Conservation (phyloP, 73 alveolate genomes). For the Stentor coeruleus region DNA sequence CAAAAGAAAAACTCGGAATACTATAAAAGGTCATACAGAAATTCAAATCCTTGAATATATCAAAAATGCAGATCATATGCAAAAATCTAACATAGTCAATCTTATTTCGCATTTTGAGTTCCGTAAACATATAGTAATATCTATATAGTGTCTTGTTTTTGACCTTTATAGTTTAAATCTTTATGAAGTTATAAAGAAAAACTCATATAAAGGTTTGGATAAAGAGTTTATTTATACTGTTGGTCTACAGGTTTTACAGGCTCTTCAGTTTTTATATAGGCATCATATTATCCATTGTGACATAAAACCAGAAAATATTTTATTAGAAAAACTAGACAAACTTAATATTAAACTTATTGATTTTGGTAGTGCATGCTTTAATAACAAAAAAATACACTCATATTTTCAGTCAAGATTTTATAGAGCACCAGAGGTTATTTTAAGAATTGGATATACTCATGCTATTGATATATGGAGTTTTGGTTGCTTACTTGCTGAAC, state of each 20-base stretch:
- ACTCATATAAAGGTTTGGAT: constrained; percentile 60
- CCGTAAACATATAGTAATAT: constrained; percentile 41
- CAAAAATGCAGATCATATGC: too few relatives aligned
- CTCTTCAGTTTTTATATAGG: constrained; percentile 32
- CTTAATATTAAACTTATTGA: constrained; percentile 28
- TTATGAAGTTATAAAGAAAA: constrained; percentile 45
- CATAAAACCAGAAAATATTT: constrained; percentile 58
- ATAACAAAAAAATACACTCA: constrained; percentile 38
- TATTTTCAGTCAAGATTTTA: constrained; percentile 80
- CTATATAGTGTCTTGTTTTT: too few relatives aligned
- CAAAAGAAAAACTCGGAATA: neutral
- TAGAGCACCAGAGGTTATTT: constrained; percentile 86
- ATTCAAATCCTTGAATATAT: neutral
- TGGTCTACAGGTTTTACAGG: constrained; percentile 42
- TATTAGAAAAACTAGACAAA: constrained; percentile 21
- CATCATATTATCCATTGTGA: constrained; percentile 56
- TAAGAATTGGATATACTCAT: constrained; percentile 72
- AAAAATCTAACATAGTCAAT: too few relatives aligned
- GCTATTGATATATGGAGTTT: constrained; percentile 85
- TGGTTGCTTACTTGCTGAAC: constrained; percentile 79
- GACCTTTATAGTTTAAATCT: constrained; percentile 45
- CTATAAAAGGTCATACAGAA: neutral
- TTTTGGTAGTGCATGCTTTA: constrained; percentile 30
- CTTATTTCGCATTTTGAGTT: constrained; percentile 33
- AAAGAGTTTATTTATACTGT: constrained; percentile 40